Conservation (phyloP, 2,329 filamentous ascomycete genomes). For the Monosporascus sp. region DNA sequence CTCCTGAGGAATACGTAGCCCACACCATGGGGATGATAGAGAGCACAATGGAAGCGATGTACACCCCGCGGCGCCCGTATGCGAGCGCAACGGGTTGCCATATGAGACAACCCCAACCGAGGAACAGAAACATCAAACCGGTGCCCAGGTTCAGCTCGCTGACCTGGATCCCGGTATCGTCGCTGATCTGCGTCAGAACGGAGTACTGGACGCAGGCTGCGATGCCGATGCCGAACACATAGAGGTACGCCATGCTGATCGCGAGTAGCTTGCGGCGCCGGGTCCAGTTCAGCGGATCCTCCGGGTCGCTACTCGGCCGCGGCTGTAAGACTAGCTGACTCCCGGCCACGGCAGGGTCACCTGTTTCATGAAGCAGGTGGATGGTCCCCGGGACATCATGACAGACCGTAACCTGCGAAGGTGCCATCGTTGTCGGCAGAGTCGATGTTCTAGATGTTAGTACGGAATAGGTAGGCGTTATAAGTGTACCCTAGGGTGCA, state of each 20-base stretch:
- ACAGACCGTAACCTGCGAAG: neutral
- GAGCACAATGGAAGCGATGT: constrained; percentile 31
- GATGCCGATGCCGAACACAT: constrained; percentile 35
- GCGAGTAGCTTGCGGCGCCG: constrained; percentile 23
- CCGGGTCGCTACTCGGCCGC: constrained; percentile 30
- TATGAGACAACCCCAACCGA: constrained; percentile 40
- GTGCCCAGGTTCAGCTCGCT: constrained; percentile 25
- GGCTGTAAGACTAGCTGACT: neutral
- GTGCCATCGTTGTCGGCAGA: neutral
- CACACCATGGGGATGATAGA: constrained; percentile 30
- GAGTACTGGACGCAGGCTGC: constrained; percentile 27
- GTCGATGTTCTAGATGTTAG: too few species aligned
- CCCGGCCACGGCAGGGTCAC: neutral
- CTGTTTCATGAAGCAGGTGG: neutral
- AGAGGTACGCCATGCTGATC: constrained; percentile 24
- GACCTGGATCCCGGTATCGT: constrained; percentile 17
- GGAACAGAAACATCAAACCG: constrained; percentile 32
- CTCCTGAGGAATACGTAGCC: constrained; percentile 33
- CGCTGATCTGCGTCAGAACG: constrained; percentile 23
- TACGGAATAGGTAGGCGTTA: too few species aligned
- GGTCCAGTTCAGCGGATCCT: constrained; percentile 49
- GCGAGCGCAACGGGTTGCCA: constrained; percentile 43
- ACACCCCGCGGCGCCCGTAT: constrained; percentile 38
- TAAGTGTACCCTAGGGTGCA: too few species aligned
- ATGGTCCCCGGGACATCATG: neutral